These are phyloP conservation scores for Echria macrotheca DNA, from an alignment of 495 filamentous ascomycete genomes.

Conservation along the genomic window DNA sequence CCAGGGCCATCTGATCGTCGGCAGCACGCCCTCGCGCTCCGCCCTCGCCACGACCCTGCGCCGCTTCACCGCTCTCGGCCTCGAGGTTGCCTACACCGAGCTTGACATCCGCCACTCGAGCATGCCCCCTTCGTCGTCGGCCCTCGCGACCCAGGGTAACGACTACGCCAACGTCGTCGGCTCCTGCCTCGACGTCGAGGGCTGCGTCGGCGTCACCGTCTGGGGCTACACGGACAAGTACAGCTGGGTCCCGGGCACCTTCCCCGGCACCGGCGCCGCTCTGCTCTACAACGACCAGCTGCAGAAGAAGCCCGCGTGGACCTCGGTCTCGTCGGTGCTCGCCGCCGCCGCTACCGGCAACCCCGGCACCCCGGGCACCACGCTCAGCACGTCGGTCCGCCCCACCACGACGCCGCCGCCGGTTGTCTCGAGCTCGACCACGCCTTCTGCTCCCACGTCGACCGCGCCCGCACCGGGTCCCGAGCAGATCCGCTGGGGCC, in stretches of 20 bases:
- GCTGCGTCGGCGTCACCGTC: slow-evolving; percentile 59
- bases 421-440: slow-evolving; percentile 5
- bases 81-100: slow-evolving; percentile 61
- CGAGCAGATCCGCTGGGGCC: slow-evolving; percentile 28
- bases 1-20: slow-evolving; percentile 55
- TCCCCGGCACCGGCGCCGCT: slow-evolving; percentile 50
- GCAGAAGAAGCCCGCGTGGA: slow-evolving; percentile 52
- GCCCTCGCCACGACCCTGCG: slow-evolving; percentile 35
- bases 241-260: slow-evolving; percentile 45
- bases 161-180: slow-evolving; percentile 51
- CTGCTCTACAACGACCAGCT: slow-evolving; percentile 50
- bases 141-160: slow-evolving; percentile 46
- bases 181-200: slow-evolving; percentile 48
- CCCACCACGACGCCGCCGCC: slow-evolving; percentile 2
- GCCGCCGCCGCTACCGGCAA: slow-evolving; percentile 23
- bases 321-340: slow-evolving; percentile 32
- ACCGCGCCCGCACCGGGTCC: slow-evolving; percentile 5
- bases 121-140: slow-evolving; percentile 30
- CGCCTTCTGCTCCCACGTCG: slow-evolving; percentile 18
- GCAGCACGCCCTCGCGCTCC: slow-evolving; percentile 38
- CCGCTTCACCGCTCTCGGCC: slow-evolving; percentile 40
- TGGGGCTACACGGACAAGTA: slow-evolving; percentile 62
- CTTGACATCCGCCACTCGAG: slow-evolving; percentile 51
- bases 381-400: slow-evolving; percentile 13
- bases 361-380: slow-evolving; percentile 19